Evolutionary conservation across 2,329 filamentous ascomycete species (phyloP), one percentile per base, ranked within the genome.

Genomic region (Diaporthe sp.): DNA sequence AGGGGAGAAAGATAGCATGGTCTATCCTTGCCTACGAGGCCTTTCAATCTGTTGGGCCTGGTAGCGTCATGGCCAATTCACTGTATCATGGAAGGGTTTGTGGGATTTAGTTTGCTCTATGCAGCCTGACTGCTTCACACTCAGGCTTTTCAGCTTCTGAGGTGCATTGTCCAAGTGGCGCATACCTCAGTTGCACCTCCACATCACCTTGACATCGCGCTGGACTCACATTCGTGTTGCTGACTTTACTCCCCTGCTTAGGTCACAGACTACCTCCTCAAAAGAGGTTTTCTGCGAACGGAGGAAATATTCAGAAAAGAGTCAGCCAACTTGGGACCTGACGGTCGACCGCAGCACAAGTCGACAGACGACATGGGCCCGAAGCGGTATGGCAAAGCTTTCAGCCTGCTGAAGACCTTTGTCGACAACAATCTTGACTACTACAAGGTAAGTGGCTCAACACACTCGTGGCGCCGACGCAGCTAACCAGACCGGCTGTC

Each of bases 221-320:
- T 5, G 8, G 8, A 39, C 47, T 53, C 17, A 22, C 27, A n/a
- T 6, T 3, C 30, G 22, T 30, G 13, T 25, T 53, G 47, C 72
- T 75, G 27, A 75, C 39, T 30, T 25, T 47, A 8, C 7, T 25
- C 39, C 10, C 22, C 19, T 19, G 47, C 2, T 5, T 68, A 92
- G 90, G 90, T 99, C 4, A 96, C 98, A 12, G 97, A 99, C 79
- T 99, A 99, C 82, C 88, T 99, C 1, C 91, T 95, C 3, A 99
- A 99, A 83, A 96, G 98, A 78, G 97, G 97, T 0, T 99, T 98
- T 83, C 95, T 92, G 71, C 90, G 94, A 32, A 98, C 97, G 0
- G 97, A 99, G 83, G 94, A 96, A 27, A 94, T 97, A 81, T 94
- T 99, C 70, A 92, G 97, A 56, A 93, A 95, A 82, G 97, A 99